Conservation (phyloP, 2,329 filamentous ascomycete genomes). For the Emergomyces africanus region DNA sequence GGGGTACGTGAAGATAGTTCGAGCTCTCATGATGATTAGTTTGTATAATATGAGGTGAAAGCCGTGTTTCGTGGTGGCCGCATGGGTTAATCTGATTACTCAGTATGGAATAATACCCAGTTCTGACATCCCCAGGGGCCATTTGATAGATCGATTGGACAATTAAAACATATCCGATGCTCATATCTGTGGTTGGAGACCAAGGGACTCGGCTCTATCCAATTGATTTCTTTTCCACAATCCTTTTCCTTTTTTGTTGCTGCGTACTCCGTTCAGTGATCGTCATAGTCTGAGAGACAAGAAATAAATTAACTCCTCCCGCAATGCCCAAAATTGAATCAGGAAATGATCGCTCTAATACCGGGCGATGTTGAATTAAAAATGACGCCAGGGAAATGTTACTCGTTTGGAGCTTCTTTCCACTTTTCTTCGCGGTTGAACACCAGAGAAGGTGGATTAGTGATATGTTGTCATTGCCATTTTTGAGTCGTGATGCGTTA, state of each 20-base stretch:
- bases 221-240: not conserved
- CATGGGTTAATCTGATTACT: not conserved
- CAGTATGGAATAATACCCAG: not conserved
- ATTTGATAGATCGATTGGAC: not conserved
- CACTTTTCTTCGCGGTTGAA: not conserved
- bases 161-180: not conserved
- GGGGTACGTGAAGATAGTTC: not conserved
- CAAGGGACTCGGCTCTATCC: no score
- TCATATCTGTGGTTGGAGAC: not conserved
- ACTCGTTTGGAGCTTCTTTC: not conserved
- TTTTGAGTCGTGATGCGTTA: not conserved
- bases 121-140: not conserved
- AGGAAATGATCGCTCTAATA: not conserved
- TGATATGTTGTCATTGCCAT: not conserved
- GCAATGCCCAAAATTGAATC: not conserved
- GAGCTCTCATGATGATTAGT: not conserved
- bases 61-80: not conserved
- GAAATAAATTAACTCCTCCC: not conserved
- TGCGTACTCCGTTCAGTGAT: no score
- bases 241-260: not conserved
- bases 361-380: not conserved
- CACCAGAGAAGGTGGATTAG: not conserved
- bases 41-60: not conserved
- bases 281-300: not conserved
- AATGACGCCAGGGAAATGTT: not conserved